Evolutionary conservation across 768 basidiomycete genomes (phyloP).

Genomic region (Serendipita vermifera): DNA sequence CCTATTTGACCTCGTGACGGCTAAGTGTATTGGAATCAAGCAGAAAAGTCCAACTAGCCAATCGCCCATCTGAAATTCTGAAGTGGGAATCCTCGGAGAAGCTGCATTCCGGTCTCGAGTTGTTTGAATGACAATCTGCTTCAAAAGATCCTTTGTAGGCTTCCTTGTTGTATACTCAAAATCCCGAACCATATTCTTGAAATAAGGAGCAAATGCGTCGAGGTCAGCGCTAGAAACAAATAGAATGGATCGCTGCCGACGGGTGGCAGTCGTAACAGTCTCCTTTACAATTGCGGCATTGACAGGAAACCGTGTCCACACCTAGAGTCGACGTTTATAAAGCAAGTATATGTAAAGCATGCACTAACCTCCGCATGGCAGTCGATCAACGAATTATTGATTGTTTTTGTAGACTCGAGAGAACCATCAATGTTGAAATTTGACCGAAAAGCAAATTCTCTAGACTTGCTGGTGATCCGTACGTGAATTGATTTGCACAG

Average conservation of each 20-base stretch:
- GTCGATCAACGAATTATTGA: slow-evolving; percentile 42
- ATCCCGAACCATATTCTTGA: slow-evolving; percentile 29
- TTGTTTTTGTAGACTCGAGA: slow-evolving; percentile 11
- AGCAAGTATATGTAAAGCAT: no score
- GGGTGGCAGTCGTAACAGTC: slow-evolving; percentile 17
- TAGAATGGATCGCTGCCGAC: slow-evolving; percentile 26
- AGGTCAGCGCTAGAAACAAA: slow-evolving; percentile 33
- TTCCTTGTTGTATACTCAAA: slow-evolving; percentile 43
- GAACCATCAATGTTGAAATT: not conserved
- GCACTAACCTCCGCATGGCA: slow-evolving; percentile 28
- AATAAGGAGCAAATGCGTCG: slow-evolving; percentile 30
- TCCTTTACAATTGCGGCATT: slow-evolving; percentile 37
- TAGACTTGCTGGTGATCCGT: slow-evolving; percentile 37
- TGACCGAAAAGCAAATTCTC: not conserved
- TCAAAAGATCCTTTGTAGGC: slow-evolving; percentile 36
- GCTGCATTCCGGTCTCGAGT: slow-evolving; percentile 10
- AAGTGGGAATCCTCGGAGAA: not conserved
- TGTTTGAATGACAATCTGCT: slow-evolving; percentile 24
- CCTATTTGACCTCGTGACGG: slow-evolving; percentile 44
- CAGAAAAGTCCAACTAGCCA: slow-evolving; percentile 51
- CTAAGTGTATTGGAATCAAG: slow-evolving; percentile 52
- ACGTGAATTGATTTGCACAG: slow-evolving; percentile 33
- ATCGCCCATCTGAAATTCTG: slow-evolving; percentile 36
- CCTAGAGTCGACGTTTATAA: no score
- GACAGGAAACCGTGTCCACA: slow-evolving; percentile 51